Evolutionary conservation across 2,329 filamentous ascomycete genomes (phyloP).

Genomic region (Colletotrichum sp.): DNA sequence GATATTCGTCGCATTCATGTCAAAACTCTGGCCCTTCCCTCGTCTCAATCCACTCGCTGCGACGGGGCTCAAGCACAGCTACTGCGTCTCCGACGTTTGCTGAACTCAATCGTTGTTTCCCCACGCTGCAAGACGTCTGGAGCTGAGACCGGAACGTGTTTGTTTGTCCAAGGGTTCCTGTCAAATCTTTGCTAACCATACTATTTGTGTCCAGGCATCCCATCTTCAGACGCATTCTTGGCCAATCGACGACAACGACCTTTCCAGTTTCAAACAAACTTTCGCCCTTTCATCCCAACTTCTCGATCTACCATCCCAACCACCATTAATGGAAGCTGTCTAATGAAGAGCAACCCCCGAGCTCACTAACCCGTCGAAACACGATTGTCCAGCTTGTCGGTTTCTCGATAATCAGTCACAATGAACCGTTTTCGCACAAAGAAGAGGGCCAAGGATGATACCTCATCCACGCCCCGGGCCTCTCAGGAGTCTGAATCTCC

Average conservation of each 20-base stretch:
- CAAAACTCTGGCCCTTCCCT: background rate
- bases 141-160: constrained; percentile 8
- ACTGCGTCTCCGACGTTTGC: background rate
- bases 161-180: background rate
- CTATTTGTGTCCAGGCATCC: constrained; percentile 5
- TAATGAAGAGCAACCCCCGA: constrained; percentile 7
- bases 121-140: background rate
- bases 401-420: constrained; percentile 18
- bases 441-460: constrained; percentile 70
- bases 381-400: background rate
- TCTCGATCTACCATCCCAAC: background rate
- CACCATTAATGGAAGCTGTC: constrained; percentile 11
- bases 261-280: constrained; percentile 4
- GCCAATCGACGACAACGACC: background rate
- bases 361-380: constrained; percentile 3
- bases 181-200: constrained; percentile 10
- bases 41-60: constrained; percentile 5
- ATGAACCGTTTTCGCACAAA: constrained; percentile 83
- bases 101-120: constrained; percentile 1
- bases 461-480: constrained; percentile 41
- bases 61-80: constrained; percentile 9
- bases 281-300: background rate
- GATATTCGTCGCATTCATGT: background rate
- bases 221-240: constrained; percentile 6
- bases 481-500: constrained; percentile 62